Base-by-base conservation (phyloP, 2,329 filamentous ascomycete species). In the Arthrobotrys conoides region DNA sequence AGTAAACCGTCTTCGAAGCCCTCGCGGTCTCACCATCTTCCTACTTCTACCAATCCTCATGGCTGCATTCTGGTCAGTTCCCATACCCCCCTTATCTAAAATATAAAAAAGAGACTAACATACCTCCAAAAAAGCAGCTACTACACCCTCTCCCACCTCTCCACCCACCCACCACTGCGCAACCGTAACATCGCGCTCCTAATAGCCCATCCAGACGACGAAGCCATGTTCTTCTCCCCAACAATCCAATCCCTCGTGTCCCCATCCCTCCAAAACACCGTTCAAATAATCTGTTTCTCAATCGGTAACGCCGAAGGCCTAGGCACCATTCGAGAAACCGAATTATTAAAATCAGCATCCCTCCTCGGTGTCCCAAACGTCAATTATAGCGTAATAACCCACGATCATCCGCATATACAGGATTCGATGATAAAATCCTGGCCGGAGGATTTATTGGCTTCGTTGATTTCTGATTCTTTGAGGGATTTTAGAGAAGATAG, bases 211-310 rank as follows among this genome's bases (percentile, higher is more conserved):
- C 96, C 96, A 0, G 96, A 99, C 85, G 96, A 99, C 83, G 96
- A 99, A 87, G 96, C 95, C 84, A 99, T 99, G 96, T 99, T 99
- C 88, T 99, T 99, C 85, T 90, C 94, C 80, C 96, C 96, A 0
- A 92, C 93, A 0, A 87, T 98, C 14, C 88, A 96, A 82, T 90
- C 92, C n/a, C 88, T 99, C 73, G 95, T 94, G 18, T 87, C 89
- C 14, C 93, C 93, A 3, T 89, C 91, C 76, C 87, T 91, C 20
- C 92, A 93, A 3, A 98, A 99, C 85, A 93, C 96, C 83, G 88
- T 99, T 83, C 96, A 96, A 86, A 97, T 99, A 80, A 86, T 98
- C 71, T 99, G 96, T 85, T 86, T 99, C 80, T 70, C 64, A 53
- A 75, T 81, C 92, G 92, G 93, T 71, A 88, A 98, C 84, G 94